Evolutionary conservation across 768 basidiomycete species (phyloP).

Genomic region (Termitomyces heimii): DNA sequence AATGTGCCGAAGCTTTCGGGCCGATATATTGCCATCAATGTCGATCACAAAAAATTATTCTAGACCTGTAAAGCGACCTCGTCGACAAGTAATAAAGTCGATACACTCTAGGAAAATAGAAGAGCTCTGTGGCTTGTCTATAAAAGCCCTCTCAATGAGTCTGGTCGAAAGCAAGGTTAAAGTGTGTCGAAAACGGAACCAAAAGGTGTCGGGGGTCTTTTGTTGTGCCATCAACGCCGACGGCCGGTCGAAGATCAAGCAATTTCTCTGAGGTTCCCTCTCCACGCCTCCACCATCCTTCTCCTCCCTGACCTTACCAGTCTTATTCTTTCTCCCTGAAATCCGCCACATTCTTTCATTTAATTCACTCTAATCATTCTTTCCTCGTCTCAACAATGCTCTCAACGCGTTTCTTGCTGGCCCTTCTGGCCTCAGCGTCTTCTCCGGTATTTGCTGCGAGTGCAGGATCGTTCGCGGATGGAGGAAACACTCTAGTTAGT

Average conservation of each 20-base stretch:
- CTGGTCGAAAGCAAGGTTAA: background rate
- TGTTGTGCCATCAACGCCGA: background rate
- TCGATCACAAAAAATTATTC: background rate
- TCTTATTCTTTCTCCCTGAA: background rate
- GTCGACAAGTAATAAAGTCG: background rate
- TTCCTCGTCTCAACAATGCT: conserved; percentile 2
- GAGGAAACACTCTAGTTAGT: conserved; percentile 40
- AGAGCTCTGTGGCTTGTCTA: background rate
- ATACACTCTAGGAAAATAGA: background rate
- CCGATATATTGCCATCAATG: background rate
- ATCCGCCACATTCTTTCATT: conserved; percentile 1
- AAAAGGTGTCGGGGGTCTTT: background rate
- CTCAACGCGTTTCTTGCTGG: conserved; percentile 1
- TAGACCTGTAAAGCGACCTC: background rate
- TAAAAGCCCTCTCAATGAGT: background rate
- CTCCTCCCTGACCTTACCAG: background rate
- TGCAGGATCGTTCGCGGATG: conserved; percentile 40
- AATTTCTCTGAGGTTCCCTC: conserved; percentile 10
- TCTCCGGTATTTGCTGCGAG: conserved; percentile 27
- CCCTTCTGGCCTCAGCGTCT: conserved; percentile 32
- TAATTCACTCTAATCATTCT: background rate
- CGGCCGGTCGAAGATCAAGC: background rate
- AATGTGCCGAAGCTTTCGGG: background rate
- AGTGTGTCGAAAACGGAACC: background rate
- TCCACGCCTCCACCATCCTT: background rate